phyloP scores from a whole-genome alignment of 2,329 filamentous ascomycete genomes.

The Colletotrichum melonis region DNA sequence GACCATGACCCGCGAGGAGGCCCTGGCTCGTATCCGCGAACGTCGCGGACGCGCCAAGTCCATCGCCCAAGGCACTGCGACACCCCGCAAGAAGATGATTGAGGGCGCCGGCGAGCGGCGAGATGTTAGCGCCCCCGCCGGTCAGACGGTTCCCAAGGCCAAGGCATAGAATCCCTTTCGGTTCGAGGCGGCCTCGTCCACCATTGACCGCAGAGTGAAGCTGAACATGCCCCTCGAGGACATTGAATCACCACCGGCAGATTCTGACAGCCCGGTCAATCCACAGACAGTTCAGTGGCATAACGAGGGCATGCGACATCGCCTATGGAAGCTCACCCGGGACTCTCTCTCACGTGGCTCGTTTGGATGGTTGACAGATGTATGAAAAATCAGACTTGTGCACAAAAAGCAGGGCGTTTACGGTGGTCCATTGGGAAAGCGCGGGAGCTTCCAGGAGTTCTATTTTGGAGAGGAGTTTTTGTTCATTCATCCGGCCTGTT shows the following conservation, averaged over 20 bases:
- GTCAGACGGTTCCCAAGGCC: conserved; percentile 27
- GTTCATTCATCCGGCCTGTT: not conserved
- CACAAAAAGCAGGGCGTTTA: conserved; percentile 18
- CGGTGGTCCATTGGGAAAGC: not conserved
- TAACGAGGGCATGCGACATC: conserved; percentile 1
- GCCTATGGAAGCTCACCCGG: conserved; percentile 28
- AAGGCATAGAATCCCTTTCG: conserved; percentile 32
- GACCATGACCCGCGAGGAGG: conserved; percentile 79
- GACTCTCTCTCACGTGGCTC: conserved; percentile 21
- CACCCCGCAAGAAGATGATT: conserved; percentile 69
- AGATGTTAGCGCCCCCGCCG: conserved; percentile 59
- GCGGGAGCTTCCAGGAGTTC: conserved; percentile 3
- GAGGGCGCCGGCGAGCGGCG: conserved; percentile 58
- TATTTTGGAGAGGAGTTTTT: not conserved
- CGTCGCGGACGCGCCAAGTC: conserved; percentile 77
- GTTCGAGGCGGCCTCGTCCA: not conserved
- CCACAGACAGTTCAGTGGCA: not conserved
- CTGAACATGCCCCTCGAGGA: not conserved
- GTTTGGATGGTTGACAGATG: conserved; percentile 21
- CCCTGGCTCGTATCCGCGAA: conserved; percentile 80
- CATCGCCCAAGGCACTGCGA: conserved; percentile 71
- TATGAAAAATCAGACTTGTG: conserved; percentile 16
- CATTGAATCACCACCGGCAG: not conserved
- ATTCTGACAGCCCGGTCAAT: not conserved
- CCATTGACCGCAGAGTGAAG: not conserved